Evolutionary conservation across 352 stramenopile genomes (phyloP), one percentile per base, ranked within the genome.

Genomic region (Phytophthora kernoviae): DNA sequence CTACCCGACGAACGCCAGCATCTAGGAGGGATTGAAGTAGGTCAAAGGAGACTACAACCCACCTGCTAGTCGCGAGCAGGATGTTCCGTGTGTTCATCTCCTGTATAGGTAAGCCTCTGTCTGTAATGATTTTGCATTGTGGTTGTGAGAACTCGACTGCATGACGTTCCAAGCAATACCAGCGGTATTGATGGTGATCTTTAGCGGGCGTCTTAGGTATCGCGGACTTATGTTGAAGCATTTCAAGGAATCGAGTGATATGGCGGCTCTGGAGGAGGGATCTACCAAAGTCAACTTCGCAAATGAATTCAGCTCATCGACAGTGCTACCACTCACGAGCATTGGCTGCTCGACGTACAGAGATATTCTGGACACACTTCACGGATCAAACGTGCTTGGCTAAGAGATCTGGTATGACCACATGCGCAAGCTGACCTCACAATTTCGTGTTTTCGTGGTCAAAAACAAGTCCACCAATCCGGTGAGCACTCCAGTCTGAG

Each of bases 111-210:
- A 69, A 60, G n/a, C 12, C 21, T 2, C 1, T 53, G 0, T 60
- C 40, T 48, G 10, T 48, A 4, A 60, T 60, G 33, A 33, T 6
- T 69, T 65, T 55, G 61, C 57, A 1, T 15, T 69, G 11, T 17
- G 18, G 26, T 12, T 69, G 24, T 20, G 54, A 2, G 41, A 69
- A 33, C 27, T 42, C 39, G 27, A 45, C 9, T 48, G 10, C 10
- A n/a, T 15, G 12, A 41, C 14, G 22, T 14, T 68, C 62, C 52
- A 53, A 15, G 30, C 37, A 6, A 50, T 46, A 7, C 51, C 32
- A 5, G 30, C 45, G 2, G 59, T 62, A 11, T 21, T 67, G 30
- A 49, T 18, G n/a, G n/a, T n/a, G n/a, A n/a, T n/a, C n/a, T n/a
- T n/a, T n/a, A n/a, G n/a, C n/a, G n/a, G n/a, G n/a, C 41, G 57